Evolutionary conservation across 495 filamentous ascomycete genomes (phyloP).

Genomic region (Penicillium ucsense): DNA sequence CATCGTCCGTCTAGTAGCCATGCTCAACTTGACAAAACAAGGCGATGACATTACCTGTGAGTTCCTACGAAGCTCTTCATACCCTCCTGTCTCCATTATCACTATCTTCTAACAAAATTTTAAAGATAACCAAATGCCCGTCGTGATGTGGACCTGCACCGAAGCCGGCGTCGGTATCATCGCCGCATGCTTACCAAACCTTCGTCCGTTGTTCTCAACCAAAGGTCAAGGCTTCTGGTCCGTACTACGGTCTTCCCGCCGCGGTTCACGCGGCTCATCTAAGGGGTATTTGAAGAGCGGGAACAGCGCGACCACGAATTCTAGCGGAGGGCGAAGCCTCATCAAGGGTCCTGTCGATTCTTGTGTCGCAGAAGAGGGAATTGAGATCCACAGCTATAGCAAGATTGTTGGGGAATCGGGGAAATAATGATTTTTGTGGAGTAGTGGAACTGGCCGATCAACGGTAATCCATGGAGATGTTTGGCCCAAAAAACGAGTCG

Average conservation of each 20-base stretch:
- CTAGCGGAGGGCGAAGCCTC: slow-evolving; percentile 1
- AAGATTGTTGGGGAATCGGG: neutral
- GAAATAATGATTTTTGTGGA: neutral
- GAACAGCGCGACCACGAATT: slow-evolving; percentile 1
- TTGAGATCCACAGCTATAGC: slow-evolving; percentile 11
- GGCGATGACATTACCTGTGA: slow-evolving; percentile 19
- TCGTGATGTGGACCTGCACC: slow-evolving; percentile 19
- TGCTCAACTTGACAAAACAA: slow-evolving; percentile 9
- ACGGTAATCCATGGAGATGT: neutral
- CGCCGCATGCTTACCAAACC: slow-evolving; percentile 19
- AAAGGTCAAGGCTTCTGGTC: slow-evolving; percentile 14
- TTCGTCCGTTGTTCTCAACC: slow-evolving; percentile 16
- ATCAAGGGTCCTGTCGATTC: slow-evolving; percentile 3
- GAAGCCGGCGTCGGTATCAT: slow-evolving; percentile 19
- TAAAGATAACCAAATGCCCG: slow-evolving; percentile 19
- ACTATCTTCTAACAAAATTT: slow-evolving; percentile 1
- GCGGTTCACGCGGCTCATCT: slow-evolving; percentile 3
- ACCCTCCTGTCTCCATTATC: neutral
- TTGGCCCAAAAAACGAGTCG: too few species aligned
- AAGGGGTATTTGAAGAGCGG: slow-evolving; percentile 3
- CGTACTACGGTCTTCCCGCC: slow-evolving; percentile 9
- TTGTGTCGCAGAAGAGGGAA: slow-evolving; percentile 3
- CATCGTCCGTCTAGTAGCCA: slow-evolving; percentile 10
- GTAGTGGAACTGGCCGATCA: neutral
- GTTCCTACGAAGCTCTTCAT: neutral